Conservation (phyloP, 768 basidiomycete genomes). For the Lactarius trivialis region DNA sequence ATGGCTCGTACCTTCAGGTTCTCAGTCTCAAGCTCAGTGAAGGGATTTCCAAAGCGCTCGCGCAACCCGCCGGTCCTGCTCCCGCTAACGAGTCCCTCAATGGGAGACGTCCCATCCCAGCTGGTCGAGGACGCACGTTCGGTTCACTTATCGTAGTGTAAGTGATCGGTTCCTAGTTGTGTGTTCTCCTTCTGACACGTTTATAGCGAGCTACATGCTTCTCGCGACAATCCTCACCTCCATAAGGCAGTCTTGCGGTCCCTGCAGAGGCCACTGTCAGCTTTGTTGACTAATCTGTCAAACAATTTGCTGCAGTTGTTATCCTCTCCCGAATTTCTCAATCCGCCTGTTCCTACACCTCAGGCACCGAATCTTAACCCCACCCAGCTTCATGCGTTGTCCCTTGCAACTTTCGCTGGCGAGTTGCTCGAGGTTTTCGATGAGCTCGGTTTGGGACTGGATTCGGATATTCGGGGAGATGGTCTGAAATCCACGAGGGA, state of each 20-base stretch:
- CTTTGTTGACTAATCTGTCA: conserved; percentile 64
- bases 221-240: conserved; percentile 56
- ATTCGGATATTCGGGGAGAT: conserved; percentile 56
- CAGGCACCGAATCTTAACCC: conserved; percentile 52
- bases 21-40: conserved; percentile 74
- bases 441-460: conserved; percentile 53
- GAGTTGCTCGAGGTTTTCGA: conserved; percentile 71
- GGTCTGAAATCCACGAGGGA: conserved; percentile 65
- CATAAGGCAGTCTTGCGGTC: conserved; percentile 64
- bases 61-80: conserved; percentile 54
- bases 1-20: conserved; percentile 74
- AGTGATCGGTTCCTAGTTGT: conserved; percentile 29
- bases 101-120: conserved; percentile 68
- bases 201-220: conserved; percentile 60
- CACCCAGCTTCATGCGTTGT: conserved; percentile 65
- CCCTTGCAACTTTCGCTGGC: conserved; percentile 60
- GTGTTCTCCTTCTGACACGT: not conserved
- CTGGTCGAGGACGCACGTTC: conserved; percentile 60
- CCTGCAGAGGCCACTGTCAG: conserved; percentile 71
- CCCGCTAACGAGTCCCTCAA: conserved; percentile 45
- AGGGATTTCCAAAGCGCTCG: conserved; percentile 69
- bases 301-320: conserved; percentile 59
- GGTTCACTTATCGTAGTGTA: conserved; percentile 68
- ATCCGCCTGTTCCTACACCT: conserved; percentile 42
- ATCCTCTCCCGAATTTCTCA: conserved; percentile 55